These are phyloP conservation scores for Tricholoma hemisulphureum DNA, from an alignment of 768 basidiomycete species.

Conservation along the genomic window DNA sequence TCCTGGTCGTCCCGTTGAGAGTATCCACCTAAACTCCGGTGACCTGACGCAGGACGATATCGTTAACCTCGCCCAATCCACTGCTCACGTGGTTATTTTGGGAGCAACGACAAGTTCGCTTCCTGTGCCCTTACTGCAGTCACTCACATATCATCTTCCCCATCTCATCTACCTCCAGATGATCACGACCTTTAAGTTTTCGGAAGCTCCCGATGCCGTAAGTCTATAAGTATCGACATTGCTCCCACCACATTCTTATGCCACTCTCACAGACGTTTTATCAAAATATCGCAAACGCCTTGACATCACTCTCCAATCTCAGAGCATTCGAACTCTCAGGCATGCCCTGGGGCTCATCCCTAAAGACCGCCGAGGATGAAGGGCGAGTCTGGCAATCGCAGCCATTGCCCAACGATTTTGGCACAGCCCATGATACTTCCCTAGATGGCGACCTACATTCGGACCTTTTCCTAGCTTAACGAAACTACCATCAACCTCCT, in stretches of 20 bases:
- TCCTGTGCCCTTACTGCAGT: conserved; percentile 56
- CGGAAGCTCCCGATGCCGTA: conserved; percentile 51
- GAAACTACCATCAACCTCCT: conserved; percentile 7
- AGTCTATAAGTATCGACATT: conserved; percentile 23
- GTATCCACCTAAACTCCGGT: conserved; percentile 60
- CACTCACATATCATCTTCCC: conserved; percentile 55
- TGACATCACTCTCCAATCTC: conserved; percentile 61
- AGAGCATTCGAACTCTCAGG: conserved; percentile 72
- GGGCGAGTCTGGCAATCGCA: conserved; percentile 55
- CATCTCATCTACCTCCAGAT: conserved; percentile 65
- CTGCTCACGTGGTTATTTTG: conserved; percentile 52
- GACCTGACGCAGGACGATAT: conserved; percentile 59
- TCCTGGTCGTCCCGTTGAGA: conserved; percentile 64
- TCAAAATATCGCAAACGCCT: conserved; percentile 52
- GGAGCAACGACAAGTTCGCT: conserved; percentile 58
- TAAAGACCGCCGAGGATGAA: conserved; percentile 39
- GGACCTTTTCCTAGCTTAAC: conserved; percentile 34
- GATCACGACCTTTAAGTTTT: conserved; percentile 55
- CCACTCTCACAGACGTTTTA: conserved; percentile 53
- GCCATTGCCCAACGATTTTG: conserved; percentile 35
- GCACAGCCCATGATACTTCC: conserved; percentile 29
- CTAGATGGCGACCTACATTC: conserved; percentile 29
- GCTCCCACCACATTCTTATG: conserved; percentile 12
- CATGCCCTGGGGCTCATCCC: conserved; percentile 69
- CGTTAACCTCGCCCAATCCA: conserved; percentile 46